These are phyloP conservation scores for Pseudozyma pruni DNA, from an alignment of 1,284 basidiomycete genomes.

Conservation along the genomic window DNA sequence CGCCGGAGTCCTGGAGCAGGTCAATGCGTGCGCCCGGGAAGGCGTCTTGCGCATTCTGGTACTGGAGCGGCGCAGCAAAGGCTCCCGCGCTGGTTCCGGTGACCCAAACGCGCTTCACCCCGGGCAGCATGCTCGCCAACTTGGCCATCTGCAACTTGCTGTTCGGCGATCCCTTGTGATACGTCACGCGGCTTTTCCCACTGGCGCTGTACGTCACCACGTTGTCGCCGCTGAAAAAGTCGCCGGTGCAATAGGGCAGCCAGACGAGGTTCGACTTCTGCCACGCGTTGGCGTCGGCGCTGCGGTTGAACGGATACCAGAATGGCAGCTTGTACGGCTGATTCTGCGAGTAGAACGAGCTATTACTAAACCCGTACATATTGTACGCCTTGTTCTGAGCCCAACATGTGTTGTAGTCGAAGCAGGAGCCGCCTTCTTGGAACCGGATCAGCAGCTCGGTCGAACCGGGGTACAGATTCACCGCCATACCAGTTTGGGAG, in stretches of 20 bases:
- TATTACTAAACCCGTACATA: constrained; percentile 14
- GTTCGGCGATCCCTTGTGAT: constrained; percentile 26
- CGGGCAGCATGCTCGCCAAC: constrained; percentile 16
- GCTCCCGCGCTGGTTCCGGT: constrained; percentile 23
- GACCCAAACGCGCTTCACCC: constrained; percentile 10
- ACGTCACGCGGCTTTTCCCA: not conserved
- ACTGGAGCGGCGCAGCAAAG: constrained; percentile 30
- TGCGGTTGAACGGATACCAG: constrained; percentile 31
- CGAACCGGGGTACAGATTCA: constrained; percentile 24
- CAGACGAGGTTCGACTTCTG: constrained; percentile 22
- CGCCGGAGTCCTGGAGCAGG: constrained; percentile 26
- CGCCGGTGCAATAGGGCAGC: constrained; percentile 40
- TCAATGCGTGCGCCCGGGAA: constrained; percentile 23
- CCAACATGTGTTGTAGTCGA: constrained; percentile 25
- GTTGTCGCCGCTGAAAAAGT: constrained; percentile 30
- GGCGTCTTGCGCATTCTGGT: constrained; percentile 23
- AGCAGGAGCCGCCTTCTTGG: constrained; percentile 32
- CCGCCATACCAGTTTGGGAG: constrained; percentile 16
- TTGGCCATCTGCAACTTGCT: constrained; percentile 17
- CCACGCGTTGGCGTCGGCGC: constrained; percentile 31
- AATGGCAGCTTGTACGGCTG: constrained; percentile 9
- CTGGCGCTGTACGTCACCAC: constrained; percentile 17
- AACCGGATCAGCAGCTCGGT: constrained; percentile 24
- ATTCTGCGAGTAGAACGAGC: constrained; percentile 16
- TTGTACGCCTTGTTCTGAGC: constrained; percentile 17